Evolutionary conservation across 139 green algal genomes (phyloP).

Genomic region (Yamagishiella unicocca): DNA sequence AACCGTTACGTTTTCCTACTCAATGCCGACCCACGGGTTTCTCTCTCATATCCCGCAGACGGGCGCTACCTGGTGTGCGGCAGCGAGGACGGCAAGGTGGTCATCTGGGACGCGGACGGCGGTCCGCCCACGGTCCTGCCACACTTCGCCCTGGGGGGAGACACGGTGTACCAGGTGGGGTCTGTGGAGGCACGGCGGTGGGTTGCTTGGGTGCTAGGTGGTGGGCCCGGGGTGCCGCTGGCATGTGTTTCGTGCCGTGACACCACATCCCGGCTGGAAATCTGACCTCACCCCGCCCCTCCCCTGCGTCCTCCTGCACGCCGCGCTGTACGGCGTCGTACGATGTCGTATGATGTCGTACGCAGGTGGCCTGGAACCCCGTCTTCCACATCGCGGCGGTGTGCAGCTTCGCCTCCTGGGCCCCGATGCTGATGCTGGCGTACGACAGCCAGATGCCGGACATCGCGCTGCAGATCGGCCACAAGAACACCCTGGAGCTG

Average conservation of each 20-base stretch:
- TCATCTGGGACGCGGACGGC: conserved; percentile 52
- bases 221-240: neutral
- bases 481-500: conserved; percentile 40
- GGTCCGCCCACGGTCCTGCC: conserved; percentile 52
- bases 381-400: conserved; percentile 56
- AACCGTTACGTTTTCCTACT: too few relatives aligned
- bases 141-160: conserved; percentile 39
- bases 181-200: neutral
- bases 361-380: conserved; percentile 56
- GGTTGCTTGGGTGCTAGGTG: neutral
- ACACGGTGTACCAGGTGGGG: conserved; percentile 46
- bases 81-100: conserved; percentile 52
- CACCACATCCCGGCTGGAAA: too few relatives aligned
- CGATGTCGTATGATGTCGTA: too few relatives aligned
- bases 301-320: too few relatives aligned
- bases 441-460: conserved; percentile 29
- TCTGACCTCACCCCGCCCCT: too few relatives aligned
- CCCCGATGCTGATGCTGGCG: conserved; percentile 53
- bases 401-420: conserved; percentile 58
- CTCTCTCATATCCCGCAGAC: too few relatives aligned
- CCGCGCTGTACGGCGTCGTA: too few relatives aligned
- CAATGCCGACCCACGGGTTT: too few relatives aligned
- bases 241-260: neutral
- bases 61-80: conserved; percentile 59
- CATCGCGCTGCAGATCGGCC: neutral